Conservation (phyloP, 1,284 basidiomycete genomes). For the Austroboletus novae-zelandiae region DNA sequence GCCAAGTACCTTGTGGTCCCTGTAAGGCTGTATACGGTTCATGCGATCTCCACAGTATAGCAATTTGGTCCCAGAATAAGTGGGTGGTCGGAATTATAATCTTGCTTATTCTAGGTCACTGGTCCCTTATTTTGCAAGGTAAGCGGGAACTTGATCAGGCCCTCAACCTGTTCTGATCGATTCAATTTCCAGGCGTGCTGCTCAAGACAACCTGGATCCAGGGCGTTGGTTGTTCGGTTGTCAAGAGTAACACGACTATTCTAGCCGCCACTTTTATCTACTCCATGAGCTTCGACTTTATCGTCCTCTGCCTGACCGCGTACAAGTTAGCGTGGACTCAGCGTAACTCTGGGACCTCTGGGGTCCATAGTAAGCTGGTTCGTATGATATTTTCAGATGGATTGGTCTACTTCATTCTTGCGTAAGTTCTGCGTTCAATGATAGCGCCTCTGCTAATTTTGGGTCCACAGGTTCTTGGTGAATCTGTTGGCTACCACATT, state of each 20-base stretch:
- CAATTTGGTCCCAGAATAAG: constrained; percentile 35
- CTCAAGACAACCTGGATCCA: constrained; percentile 38
- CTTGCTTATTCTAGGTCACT: constrained; percentile 34
- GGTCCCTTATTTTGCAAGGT: constrained; percentile 36
- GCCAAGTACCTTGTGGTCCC: not conserved
- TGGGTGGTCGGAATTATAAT: constrained; percentile 28
- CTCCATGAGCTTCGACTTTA: constrained; percentile 47
- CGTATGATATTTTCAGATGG: constrained; percentile 35
- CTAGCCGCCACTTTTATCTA: constrained; percentile 45
- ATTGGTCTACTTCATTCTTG: constrained; percentile 34
- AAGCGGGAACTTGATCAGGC: not conserved
- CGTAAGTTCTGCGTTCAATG: constrained; percentile 17
- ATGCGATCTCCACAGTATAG: constrained; percentile 23
- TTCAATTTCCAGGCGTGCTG: constrained; percentile 33
- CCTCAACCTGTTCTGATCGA: constrained; percentile 2
- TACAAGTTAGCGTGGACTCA: constrained; percentile 33
- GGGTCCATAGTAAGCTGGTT: constrained; percentile 23
- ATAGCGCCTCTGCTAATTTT: not conserved
- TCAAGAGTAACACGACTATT: constrained; percentile 38
- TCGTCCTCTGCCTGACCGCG: constrained; percentile 41
- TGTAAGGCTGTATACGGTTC: not conserved
- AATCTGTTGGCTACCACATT: constrained; percentile 35
- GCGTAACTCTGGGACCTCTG: constrained; percentile 15
- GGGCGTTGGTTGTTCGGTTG: constrained; percentile 36
- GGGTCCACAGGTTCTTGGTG: constrained; percentile 27